A percentile compares a stretch with the other conserved stretches of the same genome.
phyloP scores from a whole-genome alignment of 2,329 filamentous ascomycete species.

The Fusarium sp. region DNA sequence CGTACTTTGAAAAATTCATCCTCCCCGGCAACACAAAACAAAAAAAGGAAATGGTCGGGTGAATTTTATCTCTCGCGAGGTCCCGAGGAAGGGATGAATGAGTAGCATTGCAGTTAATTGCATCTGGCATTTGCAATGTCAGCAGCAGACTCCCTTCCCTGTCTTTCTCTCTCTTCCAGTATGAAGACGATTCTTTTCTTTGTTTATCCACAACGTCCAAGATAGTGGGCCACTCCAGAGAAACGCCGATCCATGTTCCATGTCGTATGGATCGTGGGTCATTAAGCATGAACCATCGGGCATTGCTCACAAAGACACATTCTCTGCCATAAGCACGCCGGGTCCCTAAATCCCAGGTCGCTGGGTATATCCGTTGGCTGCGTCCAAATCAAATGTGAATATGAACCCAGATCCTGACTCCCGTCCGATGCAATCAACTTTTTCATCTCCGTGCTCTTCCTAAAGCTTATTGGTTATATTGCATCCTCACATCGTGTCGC shows the following conservation, averaged over 20 bases:
- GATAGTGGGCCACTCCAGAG: slow-evolving; percentile 37
- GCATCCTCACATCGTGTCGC: slow-evolving; percentile 32
- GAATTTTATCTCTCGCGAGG: slow-evolving; percentile 40
- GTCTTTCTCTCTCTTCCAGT: slow-evolving; percentile 40
- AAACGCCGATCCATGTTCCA: slow-evolving; percentile 40
- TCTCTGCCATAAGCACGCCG: slow-evolving; percentile 24
- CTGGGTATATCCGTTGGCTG: slow-evolving; percentile 36
- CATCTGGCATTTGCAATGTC: slow-evolving; percentile 23
- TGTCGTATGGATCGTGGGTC: slow-evolving; percentile 37
- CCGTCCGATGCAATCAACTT: slow-evolving; percentile 50
- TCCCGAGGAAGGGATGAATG: slow-evolving; percentile 23
- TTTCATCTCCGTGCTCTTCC: slow-evolving; percentile 33
- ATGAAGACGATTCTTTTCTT: slow-evolving; percentile 33
- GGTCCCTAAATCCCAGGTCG: slow-evolving; percentile 28
- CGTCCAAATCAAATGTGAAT: slow-evolving; percentile 38
- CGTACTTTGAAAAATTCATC: slow-evolving; percentile 41
- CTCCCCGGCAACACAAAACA: slow-evolving; percentile 39
- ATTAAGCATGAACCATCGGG: slow-evolving; percentile 38
- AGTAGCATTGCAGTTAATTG: slow-evolving; percentile 14
- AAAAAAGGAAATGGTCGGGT: slow-evolving; percentile 35
- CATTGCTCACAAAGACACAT: slow-evolving; percentile 31
- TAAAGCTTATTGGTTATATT: slow-evolving; percentile 29
- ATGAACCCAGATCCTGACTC: slow-evolving; percentile 51
- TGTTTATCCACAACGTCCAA: slow-evolving; percentile 41
- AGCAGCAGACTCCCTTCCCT: slow-evolving; percentile 23